A percentile compares a stretch with the other conserved stretches of the same genome.
phyloP scores from a whole-genome alignment of 1,139 yeast species.

The Taphrina flavorubra region DNA sequence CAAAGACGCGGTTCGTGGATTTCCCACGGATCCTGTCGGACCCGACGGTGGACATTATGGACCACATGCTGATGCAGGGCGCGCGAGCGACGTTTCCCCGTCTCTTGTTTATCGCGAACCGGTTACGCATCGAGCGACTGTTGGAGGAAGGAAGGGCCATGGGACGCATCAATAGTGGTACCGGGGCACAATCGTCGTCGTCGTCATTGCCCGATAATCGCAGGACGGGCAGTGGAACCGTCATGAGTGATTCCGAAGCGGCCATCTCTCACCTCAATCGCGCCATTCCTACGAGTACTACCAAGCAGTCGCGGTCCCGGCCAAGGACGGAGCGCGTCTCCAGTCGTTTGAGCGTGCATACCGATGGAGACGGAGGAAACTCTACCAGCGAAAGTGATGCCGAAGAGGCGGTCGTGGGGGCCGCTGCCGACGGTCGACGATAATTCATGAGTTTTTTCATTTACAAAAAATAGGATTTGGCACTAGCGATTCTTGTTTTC shows the following conservation, averaged over 20 bases:
- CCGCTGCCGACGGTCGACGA: background rate
- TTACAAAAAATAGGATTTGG: too few species aligned
- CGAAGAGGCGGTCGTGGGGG: background rate
- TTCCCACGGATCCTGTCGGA: slow-evolving; percentile 71
- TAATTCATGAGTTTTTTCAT: too few species aligned
- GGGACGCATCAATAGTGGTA: background rate
- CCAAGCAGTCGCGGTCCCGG: slow-evolving; percentile 1
- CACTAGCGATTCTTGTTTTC: too few species aligned
- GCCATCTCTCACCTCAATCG: slow-evolving; percentile 16
- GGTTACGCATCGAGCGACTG: slow-evolving; percentile 67
- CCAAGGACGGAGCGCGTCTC: slow-evolving; percentile 13
- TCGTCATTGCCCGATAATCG: background rate
- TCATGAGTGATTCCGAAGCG: slow-evolving; percentile 26
- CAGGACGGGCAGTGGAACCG: slow-evolving; percentile 24
- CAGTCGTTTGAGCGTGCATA: slow-evolving; percentile 16
- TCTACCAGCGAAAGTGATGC: slow-evolving; percentile 1
- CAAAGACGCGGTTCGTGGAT: slow-evolving; percentile 65
- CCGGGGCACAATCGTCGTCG: too few species aligned
- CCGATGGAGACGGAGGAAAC: slow-evolving; percentile 3
- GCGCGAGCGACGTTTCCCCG: slow-evolving; percentile 72
- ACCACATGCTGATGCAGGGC: slow-evolving; percentile 65
- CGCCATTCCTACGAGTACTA: too few species aligned
- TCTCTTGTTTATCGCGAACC: slow-evolving; percentile 66
- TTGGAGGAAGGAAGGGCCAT: slow-evolving; percentile 55
- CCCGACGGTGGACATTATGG: slow-evolving; percentile 66